Conservation (phyloP, 495 filamentous ascomycete genomes). For the Apiosordaria backusii region DNA sequence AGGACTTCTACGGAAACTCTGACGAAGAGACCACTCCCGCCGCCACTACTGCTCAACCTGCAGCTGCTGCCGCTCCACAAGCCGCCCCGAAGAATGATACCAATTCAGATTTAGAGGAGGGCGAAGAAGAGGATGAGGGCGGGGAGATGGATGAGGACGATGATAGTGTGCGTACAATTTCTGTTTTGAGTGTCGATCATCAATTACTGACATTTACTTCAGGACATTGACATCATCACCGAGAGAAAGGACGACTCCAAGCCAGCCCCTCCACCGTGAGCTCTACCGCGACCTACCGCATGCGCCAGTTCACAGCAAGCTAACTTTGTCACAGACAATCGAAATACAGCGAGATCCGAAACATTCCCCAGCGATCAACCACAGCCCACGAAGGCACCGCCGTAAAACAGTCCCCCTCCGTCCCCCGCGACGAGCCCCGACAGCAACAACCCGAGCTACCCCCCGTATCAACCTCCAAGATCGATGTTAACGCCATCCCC, state of each 20-base stretch:
- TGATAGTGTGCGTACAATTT: slow-evolving; percentile 38
- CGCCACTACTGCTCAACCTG: slow-evolving; percentile 12
- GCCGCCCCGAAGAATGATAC: slow-evolving; percentile 24
- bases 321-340: slow-evolving; percentile 32
- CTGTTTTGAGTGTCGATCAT: slow-evolving; percentile 8
- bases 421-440: slow-evolving; percentile 43
- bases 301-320: neutral
- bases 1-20: slow-evolving; percentile 62
- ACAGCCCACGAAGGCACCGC: slow-evolving; percentile 44
- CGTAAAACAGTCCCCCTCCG: slow-evolving; percentile 37
- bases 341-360: slow-evolving; percentile 60
- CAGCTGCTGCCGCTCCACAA: slow-evolving; percentile 13
- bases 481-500: slow-evolving; percentile 83
- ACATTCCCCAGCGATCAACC: slow-evolving; percentile 61
- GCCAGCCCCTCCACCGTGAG: slow-evolving; percentile 63
- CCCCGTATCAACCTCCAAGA: slow-evolving; percentile 64
- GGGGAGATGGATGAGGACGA: slow-evolving; percentile 74
- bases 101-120: slow-evolving; percentile 53
- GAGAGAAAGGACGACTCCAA: slow-evolving; percentile 75
- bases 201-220: slow-evolving; percentile 21
- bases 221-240: slow-evolving; percentile 96
- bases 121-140: slow-evolving; percentile 64
- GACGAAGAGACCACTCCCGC: slow-evolving; percentile 37
- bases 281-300: slow-evolving; percentile 12
- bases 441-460: slow-evolving; percentile 41